Conservation (phyloP, 768 basidiomycete genomes). For the Termitomyces heimii region DNA sequence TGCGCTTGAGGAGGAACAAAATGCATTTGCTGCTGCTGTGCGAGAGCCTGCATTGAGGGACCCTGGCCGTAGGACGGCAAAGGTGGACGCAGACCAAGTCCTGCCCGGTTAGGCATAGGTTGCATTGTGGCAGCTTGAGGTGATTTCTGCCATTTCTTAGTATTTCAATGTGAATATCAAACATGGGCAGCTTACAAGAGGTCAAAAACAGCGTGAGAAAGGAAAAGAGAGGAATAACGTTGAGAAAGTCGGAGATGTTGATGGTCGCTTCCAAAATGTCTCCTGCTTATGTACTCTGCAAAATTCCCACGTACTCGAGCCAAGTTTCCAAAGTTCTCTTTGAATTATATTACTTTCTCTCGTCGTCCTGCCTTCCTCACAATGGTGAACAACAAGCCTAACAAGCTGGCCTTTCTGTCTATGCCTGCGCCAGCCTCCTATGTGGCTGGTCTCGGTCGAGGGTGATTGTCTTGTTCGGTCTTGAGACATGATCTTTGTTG, state of each 20-base stretch:
- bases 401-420: slow-evolving; percentile 82
- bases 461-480: slow-evolving; percentile 42
- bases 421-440: slow-evolving; percentile 96
- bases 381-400: slow-evolving; percentile 39
- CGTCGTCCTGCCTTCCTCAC: background rate
- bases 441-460: slow-evolving; percentile 97
- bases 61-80: slow-evolving; percentile 87
- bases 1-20: slow-evolving; percentile 63
- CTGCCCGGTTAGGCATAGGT: slow-evolving; percentile 66
- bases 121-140: slow-evolving; percentile 41
- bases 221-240: background rate
- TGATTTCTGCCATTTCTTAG: background rate
- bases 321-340: background rate
- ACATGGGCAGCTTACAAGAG: background rate
- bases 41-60: slow-evolving; percentile 87
- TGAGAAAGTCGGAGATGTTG: background rate
- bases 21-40: slow-evolving; percentile 77
- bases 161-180: background rate
- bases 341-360: background rate
- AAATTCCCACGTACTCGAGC: background rate
- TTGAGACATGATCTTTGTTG: slow-evolving; percentile 1
- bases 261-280: background rate
- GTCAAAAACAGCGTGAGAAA: background rate
- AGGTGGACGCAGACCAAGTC: slow-evolving; percentile 85
- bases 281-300: background rate